Evolutionary conservation across 2,329 filamentous ascomycete genomes (phyloP), one percentile per base, ranked within the genome.

Genomic region (Drechslerella coelobrocha): DNA sequence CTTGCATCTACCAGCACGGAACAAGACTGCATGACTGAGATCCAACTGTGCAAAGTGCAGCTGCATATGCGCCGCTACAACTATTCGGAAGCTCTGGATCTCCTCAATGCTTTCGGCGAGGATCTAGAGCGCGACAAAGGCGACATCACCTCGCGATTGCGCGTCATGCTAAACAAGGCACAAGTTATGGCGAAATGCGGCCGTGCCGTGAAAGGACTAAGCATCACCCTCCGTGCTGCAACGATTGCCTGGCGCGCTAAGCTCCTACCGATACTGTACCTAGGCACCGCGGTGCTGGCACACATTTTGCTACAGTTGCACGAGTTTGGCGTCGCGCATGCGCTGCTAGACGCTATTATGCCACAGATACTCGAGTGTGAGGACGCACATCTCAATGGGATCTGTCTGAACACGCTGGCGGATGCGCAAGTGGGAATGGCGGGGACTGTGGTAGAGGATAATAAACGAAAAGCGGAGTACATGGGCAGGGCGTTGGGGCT

Each of bases 371-470:
- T 95, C 1, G 91, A 95, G 78, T 86, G 85, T 54, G 85, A 87
- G 55, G 85, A 89, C 50, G 81, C 83, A 0, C 82, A 81, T 50
- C 81, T 91, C 12, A 83, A 84, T 0, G 91, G 87, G 0, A 83
- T 82, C 21, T 82, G 91, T 17, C 93, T 92, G 78, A 84, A 85
- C 0, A 79, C 86, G 21, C 83, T 95, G 2, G 89, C 86, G 0
- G 91, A 96, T 77, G 88, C 90, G 0, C 85, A 88, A 74, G 89
- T 96, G 81, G 92, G 92, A 0, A 79, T 90, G 72, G 91, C 90
- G 0, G 88, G 90, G 34, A 76, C 81, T 74, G 57, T 57, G 2
- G 34, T 48, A 6, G 54, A 54, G 1, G 65, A 69, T 69, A 79
- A 78, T 73, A 76, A 78, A 10, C 79, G 78, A 76, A 80, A 83